phyloP scores from a whole-genome alignment of 2,329 filamentous ascomycete genomes.

The Pezicula rhizophila region DNA sequence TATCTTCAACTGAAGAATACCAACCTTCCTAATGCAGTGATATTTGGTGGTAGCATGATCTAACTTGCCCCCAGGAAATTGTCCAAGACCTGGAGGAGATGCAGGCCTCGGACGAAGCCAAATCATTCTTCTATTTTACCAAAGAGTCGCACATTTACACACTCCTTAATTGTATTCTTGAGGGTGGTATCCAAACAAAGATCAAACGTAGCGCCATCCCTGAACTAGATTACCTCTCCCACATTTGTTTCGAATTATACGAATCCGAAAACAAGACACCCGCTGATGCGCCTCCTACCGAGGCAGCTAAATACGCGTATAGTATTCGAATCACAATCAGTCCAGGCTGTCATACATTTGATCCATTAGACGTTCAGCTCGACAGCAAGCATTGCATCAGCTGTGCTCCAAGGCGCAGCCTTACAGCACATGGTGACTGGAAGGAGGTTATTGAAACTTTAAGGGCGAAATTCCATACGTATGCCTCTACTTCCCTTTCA shows the following conservation, averaged over 20 bases:
- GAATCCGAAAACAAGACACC: slow-evolving; percentile 68
- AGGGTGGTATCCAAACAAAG: slow-evolving; percentile 94
- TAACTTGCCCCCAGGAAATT: slow-evolving; percentile 61
- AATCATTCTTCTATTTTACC: slow-evolving; percentile 98
- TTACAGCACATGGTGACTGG: slow-evolving; percentile 92
- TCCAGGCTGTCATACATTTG: slow-evolving; percentile 92
- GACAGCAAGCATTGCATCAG: slow-evolving; percentile 96
- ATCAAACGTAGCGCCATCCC: slow-evolving; percentile 93
- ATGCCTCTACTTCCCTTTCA: slow-evolving; percentile 32
- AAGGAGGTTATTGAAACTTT: slow-evolving; percentile 94
- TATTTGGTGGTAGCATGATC: not conserved
- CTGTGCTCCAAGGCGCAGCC: slow-evolving; percentile 79
- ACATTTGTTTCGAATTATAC: slow-evolving; percentile 97
- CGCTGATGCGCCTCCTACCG: slow-evolving; percentile 17
- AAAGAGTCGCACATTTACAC: slow-evolving; percentile 99
- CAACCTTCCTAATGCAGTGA: not conserved
- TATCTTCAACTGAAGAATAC: not conserved
- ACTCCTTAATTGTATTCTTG: slow-evolving; percentile 92
- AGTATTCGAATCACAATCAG: slow-evolving; percentile 94
- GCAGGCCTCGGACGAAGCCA: slow-evolving; percentile 88
- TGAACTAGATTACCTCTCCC: slow-evolving; percentile 92
- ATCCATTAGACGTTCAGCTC: slow-evolving; percentile 91
- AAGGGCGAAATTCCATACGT: slow-evolving; percentile 92
- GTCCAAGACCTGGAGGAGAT: slow-evolving; percentile 96
- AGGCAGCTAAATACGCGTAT: slow-evolving; percentile 63